phyloP scores from a whole-genome alignment of 495 filamentous ascomycete genomes.

The Jackrogersella minutella region DNA sequence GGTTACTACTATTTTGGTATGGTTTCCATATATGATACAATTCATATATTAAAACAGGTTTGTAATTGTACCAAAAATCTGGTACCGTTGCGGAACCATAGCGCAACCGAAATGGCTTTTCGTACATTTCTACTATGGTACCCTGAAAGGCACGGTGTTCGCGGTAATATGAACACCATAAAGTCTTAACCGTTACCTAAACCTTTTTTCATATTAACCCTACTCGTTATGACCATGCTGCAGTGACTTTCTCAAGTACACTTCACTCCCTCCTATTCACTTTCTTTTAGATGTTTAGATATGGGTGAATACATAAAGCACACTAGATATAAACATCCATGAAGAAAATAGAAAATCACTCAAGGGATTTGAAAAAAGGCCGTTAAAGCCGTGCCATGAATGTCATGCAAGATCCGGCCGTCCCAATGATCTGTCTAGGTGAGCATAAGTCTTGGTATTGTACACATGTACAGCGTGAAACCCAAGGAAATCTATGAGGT shows the following conservation, averaged over 20 bases:
- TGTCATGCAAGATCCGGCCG: slow-evolving; percentile 18
- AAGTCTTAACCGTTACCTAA: no score
- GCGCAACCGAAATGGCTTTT: no score
- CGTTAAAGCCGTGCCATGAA: slow-evolving; percentile 5
- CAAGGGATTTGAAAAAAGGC: not conserved
- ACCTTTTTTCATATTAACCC: no score
- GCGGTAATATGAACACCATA: no score
- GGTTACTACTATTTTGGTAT: no score
- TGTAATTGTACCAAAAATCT: no score
- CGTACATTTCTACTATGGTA: no score
- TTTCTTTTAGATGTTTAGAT: not conserved
- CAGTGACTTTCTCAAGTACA: not conserved
- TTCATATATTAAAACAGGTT: no score
- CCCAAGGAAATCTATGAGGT: slow-evolving; percentile 55
- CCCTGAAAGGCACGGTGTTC: no score
- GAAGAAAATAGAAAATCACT: slow-evolving; percentile 14
- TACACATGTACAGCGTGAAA: slow-evolving; percentile 55
- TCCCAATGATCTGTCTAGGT: slow-evolving; percentile 17
- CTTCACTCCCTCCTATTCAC: not conserved
- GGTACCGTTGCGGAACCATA: no score
- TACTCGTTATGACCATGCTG: not conserved
- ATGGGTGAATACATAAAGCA: not conserved
- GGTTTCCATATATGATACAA: no score
- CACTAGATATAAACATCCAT: not conserved
- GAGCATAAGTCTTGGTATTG: slow-evolving; percentile 44